Conservation (phyloP, 139 green algal species). For the Nannochloris sp. region DNA sequence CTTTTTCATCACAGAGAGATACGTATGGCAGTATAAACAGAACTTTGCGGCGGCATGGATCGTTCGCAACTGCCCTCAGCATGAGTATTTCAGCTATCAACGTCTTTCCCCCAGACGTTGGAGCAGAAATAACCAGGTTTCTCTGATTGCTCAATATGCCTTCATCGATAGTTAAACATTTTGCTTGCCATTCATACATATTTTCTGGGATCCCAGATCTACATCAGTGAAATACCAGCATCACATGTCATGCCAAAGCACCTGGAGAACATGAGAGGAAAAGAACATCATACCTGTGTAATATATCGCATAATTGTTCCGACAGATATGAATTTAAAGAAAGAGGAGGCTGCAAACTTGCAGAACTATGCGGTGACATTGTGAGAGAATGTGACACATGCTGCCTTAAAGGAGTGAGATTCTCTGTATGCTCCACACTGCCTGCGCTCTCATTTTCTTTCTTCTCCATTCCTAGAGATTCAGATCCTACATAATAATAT, state of each 20-base stretch:
- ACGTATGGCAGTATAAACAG: conserved; percentile 18
- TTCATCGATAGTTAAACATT: conserved; percentile 11
- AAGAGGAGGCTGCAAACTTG: not conserved
- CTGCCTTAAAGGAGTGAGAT: too few relatives aligned
- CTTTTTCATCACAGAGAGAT: conserved; percentile 15
- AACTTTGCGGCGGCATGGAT: conserved; percentile 6
- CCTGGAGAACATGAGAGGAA: not conserved
- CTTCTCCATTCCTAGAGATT: too few relatives aligned
- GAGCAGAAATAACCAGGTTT: conserved; percentile 10
- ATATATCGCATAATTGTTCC: not conserved
- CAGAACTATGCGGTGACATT: too few relatives aligned
- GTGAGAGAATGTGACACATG: too few relatives aligned
- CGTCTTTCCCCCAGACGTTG: conserved; percentile 19
- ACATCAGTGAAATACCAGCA: not conserved
- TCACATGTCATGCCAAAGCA: not conserved
- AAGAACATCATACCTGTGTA: not conserved
- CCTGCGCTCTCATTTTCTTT: too few relatives aligned
- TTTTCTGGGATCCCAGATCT: conserved; percentile 1
- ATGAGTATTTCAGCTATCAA: conserved; percentile 15
- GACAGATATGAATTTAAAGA: not conserved
- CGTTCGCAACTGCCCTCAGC: conserved; percentile 10
- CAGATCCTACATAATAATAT: too few relatives aligned
- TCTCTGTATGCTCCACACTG: too few relatives aligned
- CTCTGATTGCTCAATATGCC: not conserved
- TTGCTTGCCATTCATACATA: conserved; percentile 19